These are phyloP conservation scores for Ophiocordyceps camponoti-leonardi DNA, from an alignment of 2,329 filamentous ascomycete species.

Conservation along the genomic window DNA sequence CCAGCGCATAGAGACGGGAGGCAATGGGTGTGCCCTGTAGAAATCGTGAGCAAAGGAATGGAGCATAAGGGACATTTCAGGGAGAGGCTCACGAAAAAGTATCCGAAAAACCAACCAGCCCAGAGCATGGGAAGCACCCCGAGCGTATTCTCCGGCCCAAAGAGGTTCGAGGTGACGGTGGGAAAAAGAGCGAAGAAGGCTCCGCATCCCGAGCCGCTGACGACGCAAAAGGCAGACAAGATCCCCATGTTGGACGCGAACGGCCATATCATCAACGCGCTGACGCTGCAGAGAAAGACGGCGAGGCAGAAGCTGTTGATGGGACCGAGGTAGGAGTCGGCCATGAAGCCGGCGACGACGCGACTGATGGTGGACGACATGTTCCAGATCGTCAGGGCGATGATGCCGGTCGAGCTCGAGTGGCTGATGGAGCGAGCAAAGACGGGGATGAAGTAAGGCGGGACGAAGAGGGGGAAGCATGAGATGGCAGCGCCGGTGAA, in stretches of 20 bases:
- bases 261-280: conserved; percentile 10
- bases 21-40: conserved; percentile 11
- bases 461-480: conserved; percentile 11
- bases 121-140: conserved; percentile 11
- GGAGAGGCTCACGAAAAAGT: conserved; percentile 8
- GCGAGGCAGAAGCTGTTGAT: conserved; percentile 11
- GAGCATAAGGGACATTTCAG: too few species aligned
- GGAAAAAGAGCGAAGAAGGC: conserved; percentile 13
- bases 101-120: conserved; percentile 11
- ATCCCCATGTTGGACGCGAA: conserved; percentile 8
- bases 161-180: conserved; percentile 6
- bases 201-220: conserved; percentile 12
- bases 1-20: conserved; percentile 9
- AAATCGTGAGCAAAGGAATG: background rate
- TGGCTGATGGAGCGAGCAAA: conserved; percentile 9
- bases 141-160: conserved; percentile 9
- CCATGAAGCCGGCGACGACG: conserved; percentile 9
- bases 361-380: conserved; percentile 10
- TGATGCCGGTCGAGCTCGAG: conserved; percentile 6
- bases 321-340: conserved; percentile 10
- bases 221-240: conserved; percentile 8
- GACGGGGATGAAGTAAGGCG: conserved; percentile 12
- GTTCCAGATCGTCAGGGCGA: conserved; percentile 10
- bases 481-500: conserved; percentile 7
- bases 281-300: conserved; percentile 9